A percentile compares a stretch with the other conserved stretches of the same genome.
Conservation (phyloP, 805 yeast species). For the Wickerhamiella azyma region DNA sequence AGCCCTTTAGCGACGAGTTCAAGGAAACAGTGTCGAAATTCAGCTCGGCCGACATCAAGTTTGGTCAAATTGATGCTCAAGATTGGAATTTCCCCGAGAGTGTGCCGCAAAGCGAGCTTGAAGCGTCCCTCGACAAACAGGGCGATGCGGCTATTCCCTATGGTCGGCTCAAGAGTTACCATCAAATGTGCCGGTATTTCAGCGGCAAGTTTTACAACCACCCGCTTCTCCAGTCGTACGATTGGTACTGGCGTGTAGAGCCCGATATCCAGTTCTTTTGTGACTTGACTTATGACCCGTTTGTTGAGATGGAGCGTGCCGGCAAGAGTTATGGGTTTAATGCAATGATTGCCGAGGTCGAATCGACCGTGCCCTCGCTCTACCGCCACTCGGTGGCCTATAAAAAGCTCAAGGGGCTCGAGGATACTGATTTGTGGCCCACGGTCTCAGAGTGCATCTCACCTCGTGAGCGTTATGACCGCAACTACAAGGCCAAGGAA, state of each 20-base stretch:
- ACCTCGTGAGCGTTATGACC: slow-evolving; percentile 4
- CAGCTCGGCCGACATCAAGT: slow-evolving; percentile 51
- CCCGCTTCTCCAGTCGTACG: slow-evolving; percentile 50
- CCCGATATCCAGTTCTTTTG: slow-evolving; percentile 85
- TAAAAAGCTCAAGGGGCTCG: slow-evolving; percentile 32
- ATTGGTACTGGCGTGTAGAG: slow-evolving; percentile 96
- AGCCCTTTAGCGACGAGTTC: slow-evolving; percentile 54
- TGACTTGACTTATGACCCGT: slow-evolving; percentile 86
- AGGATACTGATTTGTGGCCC: slow-evolving; percentile 21
- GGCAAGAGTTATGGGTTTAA: slow-evolving; percentile 78
- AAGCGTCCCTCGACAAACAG: slow-evolving; percentile 52
- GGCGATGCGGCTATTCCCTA: slow-evolving; percentile 78
- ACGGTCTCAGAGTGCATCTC: slow-evolving; percentile 22
- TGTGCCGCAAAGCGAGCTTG: slow-evolving; percentile 32
- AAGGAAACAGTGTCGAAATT: slow-evolving; percentile 35
- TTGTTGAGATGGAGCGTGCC: slow-evolving; percentile 54
- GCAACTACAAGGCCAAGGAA: not conserved
- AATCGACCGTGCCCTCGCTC: slow-evolving; percentile 69
- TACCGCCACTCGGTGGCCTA: slow-evolving; percentile 59
- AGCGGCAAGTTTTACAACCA: slow-evolving; percentile 75
- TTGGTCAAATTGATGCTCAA: slow-evolving; percentile 46
- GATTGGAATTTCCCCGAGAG: slow-evolving; percentile 61
- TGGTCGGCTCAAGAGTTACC: slow-evolving; percentile 71
- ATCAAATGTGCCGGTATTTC: slow-evolving; percentile 90
- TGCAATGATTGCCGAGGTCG: slow-evolving; percentile 61